Percentiles rank a stretch among this genome's conserved stretches.
Evolutionary conservation across 345 rosid genomes (phyloP).

Genomic region (Aegle marmelos): DNA sequence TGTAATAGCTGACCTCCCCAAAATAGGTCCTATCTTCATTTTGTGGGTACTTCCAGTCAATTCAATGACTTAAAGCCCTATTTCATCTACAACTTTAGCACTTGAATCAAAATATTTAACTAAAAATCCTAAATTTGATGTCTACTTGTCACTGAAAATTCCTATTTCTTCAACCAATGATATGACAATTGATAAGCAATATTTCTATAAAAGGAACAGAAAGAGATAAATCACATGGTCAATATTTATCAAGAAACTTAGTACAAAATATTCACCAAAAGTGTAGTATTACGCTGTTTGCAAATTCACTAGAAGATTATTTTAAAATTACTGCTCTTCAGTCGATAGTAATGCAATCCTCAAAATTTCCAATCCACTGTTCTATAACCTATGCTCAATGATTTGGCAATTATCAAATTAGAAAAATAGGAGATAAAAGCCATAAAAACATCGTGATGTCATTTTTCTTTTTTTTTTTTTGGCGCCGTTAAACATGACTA

Average conservation of each 20-base stretch:
- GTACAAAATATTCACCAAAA: background rate
- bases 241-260: background rate
- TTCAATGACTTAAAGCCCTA: background rate
- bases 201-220: background rate
- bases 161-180: background rate
- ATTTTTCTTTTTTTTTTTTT: background rate
- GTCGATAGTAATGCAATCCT: background rate
- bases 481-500: constrained; percentile 8
- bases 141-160: background rate
- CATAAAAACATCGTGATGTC: background rate
- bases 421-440: background rate
- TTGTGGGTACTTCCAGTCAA: background rate
- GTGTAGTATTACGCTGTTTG: background rate
- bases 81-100: background rate
- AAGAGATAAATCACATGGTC: background rate
- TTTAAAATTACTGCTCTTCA: background rate
- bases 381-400: background rate
- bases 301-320: background rate
- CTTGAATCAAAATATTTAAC: background rate
- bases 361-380: constrained; percentile 2
- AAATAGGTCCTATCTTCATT: background rate
- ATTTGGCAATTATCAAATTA: background rate
- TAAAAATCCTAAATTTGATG: background rate
- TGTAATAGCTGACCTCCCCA: background rate
- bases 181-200: background rate